Conservation (phyloP, 208 protist species). For the Phytomonas sp. region DNA sequence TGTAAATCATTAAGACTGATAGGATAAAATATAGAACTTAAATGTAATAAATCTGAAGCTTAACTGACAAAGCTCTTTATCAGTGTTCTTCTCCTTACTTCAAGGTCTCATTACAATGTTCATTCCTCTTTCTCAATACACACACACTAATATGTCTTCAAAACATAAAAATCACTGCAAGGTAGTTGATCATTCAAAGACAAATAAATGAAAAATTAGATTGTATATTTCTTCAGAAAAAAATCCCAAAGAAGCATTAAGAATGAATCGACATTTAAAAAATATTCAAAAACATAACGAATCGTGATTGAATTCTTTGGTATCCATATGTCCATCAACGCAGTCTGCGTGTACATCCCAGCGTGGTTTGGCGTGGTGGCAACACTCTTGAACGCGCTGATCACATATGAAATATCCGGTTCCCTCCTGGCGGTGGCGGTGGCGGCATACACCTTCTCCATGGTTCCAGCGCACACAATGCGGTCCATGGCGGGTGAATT, state of each 20-base stretch:
- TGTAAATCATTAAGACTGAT: too few relatives aligned
- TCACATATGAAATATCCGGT: conserved; percentile 61
- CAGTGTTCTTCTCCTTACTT: too few relatives aligned
- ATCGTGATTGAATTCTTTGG: conserved; percentile 18
- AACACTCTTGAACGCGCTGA: conserved; percentile 78
- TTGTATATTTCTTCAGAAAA: conserved; percentile 9
- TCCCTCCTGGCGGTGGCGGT: conserved; percentile 82
- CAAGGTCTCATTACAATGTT: too few relatives aligned
- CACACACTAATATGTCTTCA: conserved; percentile 1
- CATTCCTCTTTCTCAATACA: too few relatives aligned
- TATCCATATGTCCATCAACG: conserved; percentile 83
- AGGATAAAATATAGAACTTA: too few relatives aligned
- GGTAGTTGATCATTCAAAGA: background rate
- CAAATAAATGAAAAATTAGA: conserved; percentile 11
- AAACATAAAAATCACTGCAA: background rate
- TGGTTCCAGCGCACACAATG: conserved; percentile 89
- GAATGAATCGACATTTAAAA: background rate
- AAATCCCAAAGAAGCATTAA: background rate
- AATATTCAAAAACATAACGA: conserved; percentile 4
- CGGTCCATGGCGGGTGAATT: conserved; percentile 97
- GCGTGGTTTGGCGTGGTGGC: conserved; percentile 90
- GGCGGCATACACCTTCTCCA: conserved; percentile 63
- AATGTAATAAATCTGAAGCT: too few relatives aligned
- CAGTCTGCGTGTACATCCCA: conserved; percentile 95
- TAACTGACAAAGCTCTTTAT: too few relatives aligned